phyloP scores from a whole-genome alignment of 2,329 filamentous ascomycete species.

The Fusarium phyllophilum region DNA sequence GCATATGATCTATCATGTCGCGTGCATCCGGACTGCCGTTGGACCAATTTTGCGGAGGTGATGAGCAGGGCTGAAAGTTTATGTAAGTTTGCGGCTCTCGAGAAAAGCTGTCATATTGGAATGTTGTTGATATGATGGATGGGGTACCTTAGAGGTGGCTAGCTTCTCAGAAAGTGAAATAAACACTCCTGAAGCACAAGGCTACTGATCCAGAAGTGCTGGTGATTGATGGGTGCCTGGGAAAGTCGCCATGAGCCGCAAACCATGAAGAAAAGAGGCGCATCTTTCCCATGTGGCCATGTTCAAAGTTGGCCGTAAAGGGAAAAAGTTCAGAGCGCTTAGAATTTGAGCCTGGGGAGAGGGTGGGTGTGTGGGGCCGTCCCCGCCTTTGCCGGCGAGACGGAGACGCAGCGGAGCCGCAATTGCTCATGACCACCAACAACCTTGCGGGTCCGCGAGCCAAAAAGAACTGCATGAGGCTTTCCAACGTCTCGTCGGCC shows the following conservation, averaged over 20 bases:
- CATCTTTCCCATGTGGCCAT: slow-evolving; percentile 4
- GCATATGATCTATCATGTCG: slow-evolving; percentile 22
- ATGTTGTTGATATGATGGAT: not conserved
- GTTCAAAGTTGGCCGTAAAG: not conserved
- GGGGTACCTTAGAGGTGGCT: not conserved
- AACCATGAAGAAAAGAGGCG: not conserved
- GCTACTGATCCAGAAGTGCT: not conserved
- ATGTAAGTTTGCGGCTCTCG: slow-evolving; percentile 7
- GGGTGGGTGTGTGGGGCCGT: slow-evolving; percentile 25
- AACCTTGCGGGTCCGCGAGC: slow-evolving; percentile 44
- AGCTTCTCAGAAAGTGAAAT: not conserved
- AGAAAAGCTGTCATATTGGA: not conserved
- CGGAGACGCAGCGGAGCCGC: slow-evolving; percentile 46
- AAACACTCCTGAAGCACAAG: not conserved
- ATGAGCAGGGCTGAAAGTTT: slow-evolving; percentile 10
- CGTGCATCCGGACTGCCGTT: slow-evolving; percentile 12
- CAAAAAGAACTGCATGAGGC: slow-evolving; percentile 14
- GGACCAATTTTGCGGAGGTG: not conserved
- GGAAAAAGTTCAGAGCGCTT: not conserved
- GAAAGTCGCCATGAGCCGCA: not conserved
- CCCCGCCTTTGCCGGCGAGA: slow-evolving; percentile 39
- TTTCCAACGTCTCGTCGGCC: slow-evolving; percentile 32
- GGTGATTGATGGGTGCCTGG: not conserved
- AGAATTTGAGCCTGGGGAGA: slow-evolving; percentile 10
- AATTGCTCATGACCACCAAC: slow-evolving; percentile 26